Conservation (phyloP, 495 filamentous ascomycete genomes). For the Penicillium steckii region DNA sequence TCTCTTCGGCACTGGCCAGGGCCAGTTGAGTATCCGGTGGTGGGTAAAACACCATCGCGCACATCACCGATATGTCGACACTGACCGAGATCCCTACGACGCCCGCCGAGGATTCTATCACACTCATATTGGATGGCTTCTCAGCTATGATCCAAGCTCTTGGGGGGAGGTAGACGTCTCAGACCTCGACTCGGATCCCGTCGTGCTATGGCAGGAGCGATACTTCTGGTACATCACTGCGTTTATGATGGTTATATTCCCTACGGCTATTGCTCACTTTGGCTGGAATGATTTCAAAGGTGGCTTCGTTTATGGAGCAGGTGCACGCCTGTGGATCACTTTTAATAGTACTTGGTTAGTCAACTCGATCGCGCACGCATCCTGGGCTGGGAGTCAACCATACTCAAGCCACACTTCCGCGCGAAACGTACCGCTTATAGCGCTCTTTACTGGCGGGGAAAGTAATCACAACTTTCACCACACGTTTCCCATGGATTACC, state of each 20-base stretch:
- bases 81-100: constrained; percentile 23
- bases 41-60: constrained; percentile 24
- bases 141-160: constrained; percentile 4
- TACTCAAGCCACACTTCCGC: constrained; percentile 23
- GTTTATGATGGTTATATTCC: constrained; percentile 17
- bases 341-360: constrained; percentile 32
- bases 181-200: constrained; percentile 26
- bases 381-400: constrained; percentile 31
- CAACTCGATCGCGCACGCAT: constrained; percentile 30
- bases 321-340: constrained; percentile 20
- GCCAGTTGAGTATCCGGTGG: constrained; percentile 19
- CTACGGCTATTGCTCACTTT: constrained; percentile 19
- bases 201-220: constrained; percentile 27
- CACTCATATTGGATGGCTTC: constrained; percentile 26
- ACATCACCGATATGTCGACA: constrained; percentile 26
- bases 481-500: constrained; percentile 30
- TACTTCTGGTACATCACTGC: constrained; percentile 17
- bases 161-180: constrained; percentile 20
- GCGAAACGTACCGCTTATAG: constrained; percentile 23
- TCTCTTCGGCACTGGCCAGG: constrained; percentile 11
- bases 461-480: constrained; percentile 36
- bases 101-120: constrained; percentile 12
- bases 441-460: constrained; percentile 27
- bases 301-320: constrained; percentile 26
- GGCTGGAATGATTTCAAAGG: constrained; percentile 31